phyloP scores from a whole-genome alignment of 2,329 filamentous ascomycete species.

The Sphaerulina vaccinii region DNA sequence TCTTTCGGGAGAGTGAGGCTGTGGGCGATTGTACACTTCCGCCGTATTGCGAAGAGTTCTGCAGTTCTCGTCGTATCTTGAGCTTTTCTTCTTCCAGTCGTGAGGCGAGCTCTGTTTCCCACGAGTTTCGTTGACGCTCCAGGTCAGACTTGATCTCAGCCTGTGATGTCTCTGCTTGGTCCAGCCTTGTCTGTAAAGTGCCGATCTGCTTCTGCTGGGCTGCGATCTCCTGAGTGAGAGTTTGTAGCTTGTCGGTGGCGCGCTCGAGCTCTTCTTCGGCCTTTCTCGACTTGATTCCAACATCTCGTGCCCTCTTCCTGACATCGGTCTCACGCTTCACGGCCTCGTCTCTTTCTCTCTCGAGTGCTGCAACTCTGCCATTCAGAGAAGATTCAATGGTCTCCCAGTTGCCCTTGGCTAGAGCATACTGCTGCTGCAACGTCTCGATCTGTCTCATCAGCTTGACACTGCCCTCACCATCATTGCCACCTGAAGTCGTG shows the following conservation, averaged over 20 bases:
- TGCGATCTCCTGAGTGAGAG: conserved; percentile 62
- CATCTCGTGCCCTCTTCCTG: conserved; percentile 83
- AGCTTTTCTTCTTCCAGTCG: conserved; percentile 64
- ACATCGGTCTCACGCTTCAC: conserved; percentile 80
- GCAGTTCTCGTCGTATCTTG: conserved; percentile 54
- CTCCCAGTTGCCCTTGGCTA: conserved; percentile 96
- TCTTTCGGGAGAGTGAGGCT: conserved; percentile 39
- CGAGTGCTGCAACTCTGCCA: conserved; percentile 71
- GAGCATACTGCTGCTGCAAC: conserved; percentile 88
- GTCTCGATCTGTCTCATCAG: conserved; percentile 92
- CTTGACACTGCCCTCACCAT: conserved; percentile 62
- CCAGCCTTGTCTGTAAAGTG: conserved; percentile 62
- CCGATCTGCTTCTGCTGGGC: conserved; percentile 60
- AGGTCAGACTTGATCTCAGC: conserved; percentile 57
- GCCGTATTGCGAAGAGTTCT: conserved; percentile 31
- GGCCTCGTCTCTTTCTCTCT: conserved; percentile 89
- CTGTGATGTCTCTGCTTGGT: conserved; percentile 63
- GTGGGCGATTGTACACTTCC: conserved; percentile 39
- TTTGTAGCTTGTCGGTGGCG: conserved; percentile 62
- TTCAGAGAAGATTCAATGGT: conserved; percentile 86
- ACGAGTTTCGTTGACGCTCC: conserved; percentile 58
- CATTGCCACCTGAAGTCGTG: conserved; percentile 53
- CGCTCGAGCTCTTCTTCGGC: conserved; percentile 82
- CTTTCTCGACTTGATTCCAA: conserved; percentile 65
- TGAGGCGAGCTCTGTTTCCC: conserved; percentile 57